Evolutionary conservation across 495 filamentous ascomycete genomes (phyloP).

Genomic region (Melanomma pulvis-pyrius): DNA sequence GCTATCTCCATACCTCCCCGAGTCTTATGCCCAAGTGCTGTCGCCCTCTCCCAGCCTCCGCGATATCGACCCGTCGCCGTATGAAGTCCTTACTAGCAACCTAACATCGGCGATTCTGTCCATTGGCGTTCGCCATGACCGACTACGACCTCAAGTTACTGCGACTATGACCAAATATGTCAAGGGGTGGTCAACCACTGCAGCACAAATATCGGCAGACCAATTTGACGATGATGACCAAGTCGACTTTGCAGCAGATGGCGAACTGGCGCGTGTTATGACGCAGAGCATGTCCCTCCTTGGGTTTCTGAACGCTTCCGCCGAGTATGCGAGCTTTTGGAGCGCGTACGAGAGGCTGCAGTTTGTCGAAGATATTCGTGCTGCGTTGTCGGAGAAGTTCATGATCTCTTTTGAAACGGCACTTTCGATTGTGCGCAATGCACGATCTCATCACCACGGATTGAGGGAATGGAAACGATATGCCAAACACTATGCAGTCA

Average conservation of each 20-base stretch:
- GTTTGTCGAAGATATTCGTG: constrained; percentile 67
- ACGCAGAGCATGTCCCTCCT: constrained; percentile 78
- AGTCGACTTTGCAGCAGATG: constrained; percentile 51
- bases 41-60: constrained; percentile 78
- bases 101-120: constrained; percentile 78
- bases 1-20: constrained; percentile 78
- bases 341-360: constrained; percentile 66
- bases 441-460: constrained; percentile 51
- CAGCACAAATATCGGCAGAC: constrained; percentile 31
- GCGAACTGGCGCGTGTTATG: constrained; percentile 62
- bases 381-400: constrained; percentile 79
- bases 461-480: constrained; percentile 80
- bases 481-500: constrained; percentile 76
- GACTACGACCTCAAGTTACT: constrained; percentile 63
- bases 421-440: constrained; percentile 79
- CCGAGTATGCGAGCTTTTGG: constrained; percentile 79
- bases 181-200: constrained; percentile 37
- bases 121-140: constrained; percentile 68
- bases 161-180: constrained; percentile 69
- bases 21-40: constrained; percentile 77
- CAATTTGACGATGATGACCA: constrained; percentile 37
- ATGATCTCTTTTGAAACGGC: constrained; percentile 81
- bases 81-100: constrained; percentile 79
- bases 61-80: constrained; percentile 82
- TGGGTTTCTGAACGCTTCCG: constrained; percentile 82